These are phyloP conservation scores for Melaleuca alternifolia DNA, from an alignment of 345 rosid species.

Conservation along the genomic window DNA sequence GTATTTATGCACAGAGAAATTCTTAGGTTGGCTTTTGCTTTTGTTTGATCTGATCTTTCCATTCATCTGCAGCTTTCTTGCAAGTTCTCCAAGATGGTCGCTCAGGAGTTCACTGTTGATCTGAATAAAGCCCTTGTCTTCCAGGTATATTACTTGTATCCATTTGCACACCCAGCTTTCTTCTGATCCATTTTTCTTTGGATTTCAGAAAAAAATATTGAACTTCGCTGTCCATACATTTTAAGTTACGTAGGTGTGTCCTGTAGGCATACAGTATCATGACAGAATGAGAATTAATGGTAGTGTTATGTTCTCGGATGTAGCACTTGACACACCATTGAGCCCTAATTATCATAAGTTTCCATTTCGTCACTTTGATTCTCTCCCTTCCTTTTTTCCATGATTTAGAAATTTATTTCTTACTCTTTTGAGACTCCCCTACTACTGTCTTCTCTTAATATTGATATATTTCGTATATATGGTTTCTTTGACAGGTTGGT, in stretches of 20 bases:
- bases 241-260: background rate
- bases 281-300: background rate
- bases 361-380: background rate
- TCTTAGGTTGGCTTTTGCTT: background rate
- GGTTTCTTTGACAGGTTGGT: conserved; percentile 53
- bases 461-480: background rate
- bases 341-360: background rate
- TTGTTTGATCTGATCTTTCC: background rate
- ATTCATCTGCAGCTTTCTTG: conserved; percentile 3
- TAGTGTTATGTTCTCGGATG: background rate
- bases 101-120: conserved; percentile 65
- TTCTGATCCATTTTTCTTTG: background rate
- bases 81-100: conserved; percentile 56
- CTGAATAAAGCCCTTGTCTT: conserved; percentile 81
- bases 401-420: background rate
- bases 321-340: background rate
- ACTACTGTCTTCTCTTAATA: background rate
- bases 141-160: conserved; percentile 43
- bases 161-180: background rate
- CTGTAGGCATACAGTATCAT: background rate
- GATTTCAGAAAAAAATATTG: background rate
- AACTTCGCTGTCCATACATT: background rate
- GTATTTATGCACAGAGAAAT: background rate
- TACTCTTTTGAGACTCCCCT: background rate
- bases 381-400: background rate